Evolutionary conservation across 2,329 filamentous ascomycete genomes (phyloP).

Genomic region (Capronia americana): DNA sequence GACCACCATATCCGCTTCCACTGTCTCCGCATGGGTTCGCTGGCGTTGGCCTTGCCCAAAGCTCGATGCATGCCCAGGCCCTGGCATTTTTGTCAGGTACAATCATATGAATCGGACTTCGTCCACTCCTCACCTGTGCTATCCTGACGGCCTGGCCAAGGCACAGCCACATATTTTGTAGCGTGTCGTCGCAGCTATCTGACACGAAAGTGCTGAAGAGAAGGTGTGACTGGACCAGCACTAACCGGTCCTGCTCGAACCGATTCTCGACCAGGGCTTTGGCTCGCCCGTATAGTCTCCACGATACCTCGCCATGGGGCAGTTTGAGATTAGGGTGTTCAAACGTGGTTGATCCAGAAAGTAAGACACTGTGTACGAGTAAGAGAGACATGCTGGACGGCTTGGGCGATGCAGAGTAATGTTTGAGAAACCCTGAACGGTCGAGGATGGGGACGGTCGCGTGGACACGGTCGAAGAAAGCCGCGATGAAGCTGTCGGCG

Average conservation of each 20-base stretch:
- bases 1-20: slow-evolving; percentile 24
- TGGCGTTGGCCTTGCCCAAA: slow-evolving; percentile 17
- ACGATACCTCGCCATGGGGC: slow-evolving; percentile 14
- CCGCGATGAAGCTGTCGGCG: slow-evolving; percentile 19
- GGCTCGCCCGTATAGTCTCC: slow-evolving; percentile 12
- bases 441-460: slow-evolving; percentile 7
- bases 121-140: neutral
- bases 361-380: slow-evolving; percentile 15
- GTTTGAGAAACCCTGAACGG: no score
- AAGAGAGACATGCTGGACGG: slow-evolving; percentile 10
- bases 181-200: slow-evolving; percentile 23
- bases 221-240: slow-evolving; percentile 17
- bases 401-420: no score
- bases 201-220: slow-evolving; percentile 22
- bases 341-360: slow-evolving; percentile 21
- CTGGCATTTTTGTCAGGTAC: neutral
- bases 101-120: no score
- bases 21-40: slow-evolving; percentile 10
- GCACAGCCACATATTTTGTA: slow-evolving; percentile 25
- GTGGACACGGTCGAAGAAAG: slow-evolving; percentile 22
- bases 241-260: slow-evolving; percentile 22
- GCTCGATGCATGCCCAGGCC: slow-evolving; percentile 22
- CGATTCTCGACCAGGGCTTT: slow-evolving; percentile 22
- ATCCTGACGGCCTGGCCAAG: slow-evolving; percentile 18
- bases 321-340: slow-evolving; percentile 13